Evolutionary conservation across 2,329 filamentous ascomycete genomes (phyloP), one percentile per base, ranked within the genome.

Genomic region (Taxawa tesnikishii): DNA sequence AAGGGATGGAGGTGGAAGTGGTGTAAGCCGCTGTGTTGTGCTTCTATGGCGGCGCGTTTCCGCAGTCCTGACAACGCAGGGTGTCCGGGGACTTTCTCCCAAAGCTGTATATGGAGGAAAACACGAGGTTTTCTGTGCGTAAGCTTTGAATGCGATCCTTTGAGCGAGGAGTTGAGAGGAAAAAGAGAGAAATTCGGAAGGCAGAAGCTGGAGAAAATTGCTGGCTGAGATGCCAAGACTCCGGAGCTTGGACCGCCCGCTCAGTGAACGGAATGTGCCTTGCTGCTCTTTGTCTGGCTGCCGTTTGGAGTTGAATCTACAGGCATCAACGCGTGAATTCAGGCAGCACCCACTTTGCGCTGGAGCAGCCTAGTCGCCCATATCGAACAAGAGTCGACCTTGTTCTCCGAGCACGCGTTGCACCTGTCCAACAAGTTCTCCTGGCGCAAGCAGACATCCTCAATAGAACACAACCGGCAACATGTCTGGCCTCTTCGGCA

Each of bases 61-160:
- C 83, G 84, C 87, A 73, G 59, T 62, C 56, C 64, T 67, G 65
- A 58, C 63, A 54, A 53, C 53, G 59, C 69, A 70, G 71, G 64
- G 42, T 78, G 87, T 94, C 88, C 88, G 88, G 88, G 88, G 88
- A 96, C 88, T 96, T 96, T 96, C 88, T 94, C 88, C 88, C 85
- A 90, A 94, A 94, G 87, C 87, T 43, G 46, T 56, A 32, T 56
- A 49, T 51, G 54, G 61, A 44, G 58, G 40, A 48, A 33, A 42
- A 49, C 48, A 48, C 49, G 58, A 48, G 50, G 53, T 53, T 73
- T 68, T 81, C 83, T 79, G 83, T 93, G 66, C 79, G 83, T 85
- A 64, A 84, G 87, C 88, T 94, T 94, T 80, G 85, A 93, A 77
- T 80, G 87, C 88, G 88, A 94, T 94, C 84, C 84, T 84, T 94